Evolutionary conservation across 768 basidiomycete species (phyloP), one percentile per base, ranked within the genome.

Genomic region (Goffeauzyma gilvescens): DNA sequence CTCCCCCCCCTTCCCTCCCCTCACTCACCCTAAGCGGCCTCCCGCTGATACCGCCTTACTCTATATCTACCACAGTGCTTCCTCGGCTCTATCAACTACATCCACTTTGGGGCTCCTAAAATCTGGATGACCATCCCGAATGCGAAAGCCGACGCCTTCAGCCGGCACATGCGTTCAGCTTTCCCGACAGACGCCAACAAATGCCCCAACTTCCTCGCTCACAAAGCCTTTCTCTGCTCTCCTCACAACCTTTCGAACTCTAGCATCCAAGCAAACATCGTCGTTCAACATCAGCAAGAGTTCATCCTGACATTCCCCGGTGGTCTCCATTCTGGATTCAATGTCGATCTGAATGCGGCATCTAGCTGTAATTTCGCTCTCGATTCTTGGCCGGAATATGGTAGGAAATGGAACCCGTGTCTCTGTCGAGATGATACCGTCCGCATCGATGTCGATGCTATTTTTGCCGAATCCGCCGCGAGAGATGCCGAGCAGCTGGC

Each of bases 81-180:
- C n/a, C 71, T 98, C 1, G 95, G 90, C 65, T 89, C 85, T 44
- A 96, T 98, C 67, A 98, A 98, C 59, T 96, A 87, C 60, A 84
- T 98, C 42, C 93, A 98, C 63, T 96, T 95, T 53, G 93, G 93
- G 0, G 87, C 89, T 0, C 87, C 89, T 1, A 96, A 70, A 50
- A 66, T 81, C 56, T 98, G 93, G 93, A 96, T 96, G 62, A 79
- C 87, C 2, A 71, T 96, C 14, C 93, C 93, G 3, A 89, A 93
- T 62, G 79, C 71, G 14, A 73, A 84, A 45, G 76, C 86, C 0
- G 65, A 67, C 12, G 75, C 78, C 9, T 72, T 98, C n/a, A 93
- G 96, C 61, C 71, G 78, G 28, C 77, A 78, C 3, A 87, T 98
- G 80, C 23, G 12, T 17, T 8, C 22, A 13, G 15, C 21, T 42